phyloP scores from a whole-genome alignment of 2,329 filamentous ascomycete species.

The Cytospora piceicola region DNA sequence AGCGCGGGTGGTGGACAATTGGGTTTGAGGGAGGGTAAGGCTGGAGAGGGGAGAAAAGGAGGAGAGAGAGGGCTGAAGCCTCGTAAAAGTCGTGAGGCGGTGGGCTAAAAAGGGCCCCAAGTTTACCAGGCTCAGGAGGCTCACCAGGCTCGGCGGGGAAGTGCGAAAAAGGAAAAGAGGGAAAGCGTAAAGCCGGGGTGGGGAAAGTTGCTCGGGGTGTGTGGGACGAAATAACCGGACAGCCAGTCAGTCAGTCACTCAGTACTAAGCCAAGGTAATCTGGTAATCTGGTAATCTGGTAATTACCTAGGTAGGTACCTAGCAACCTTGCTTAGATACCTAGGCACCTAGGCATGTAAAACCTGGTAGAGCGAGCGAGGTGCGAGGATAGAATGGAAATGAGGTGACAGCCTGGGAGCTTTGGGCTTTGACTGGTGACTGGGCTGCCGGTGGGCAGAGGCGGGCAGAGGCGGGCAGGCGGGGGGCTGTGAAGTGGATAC shows the following conservation, averaged over 20 bases:
- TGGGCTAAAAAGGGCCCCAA: constrained; percentile 14
- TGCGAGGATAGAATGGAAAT: background rate
- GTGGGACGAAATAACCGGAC: too few relatives aligned
- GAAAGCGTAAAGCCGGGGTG: constrained; percentile 1
- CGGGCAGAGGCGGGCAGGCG: constrained; percentile 3
- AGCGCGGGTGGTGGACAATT: constrained; percentile 8
- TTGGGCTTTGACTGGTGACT: constrained; percentile 14
- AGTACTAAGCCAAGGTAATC: too few relatives aligned
- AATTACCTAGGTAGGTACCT: too few relatives aligned
- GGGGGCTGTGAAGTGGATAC: constrained; percentile 10
- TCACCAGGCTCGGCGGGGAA: background rate
- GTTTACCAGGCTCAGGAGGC: constrained; percentile 2
- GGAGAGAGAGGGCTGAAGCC: constrained; percentile 22
- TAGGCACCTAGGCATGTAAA: too few relatives aligned
- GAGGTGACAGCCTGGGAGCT: constrained; percentile 8
- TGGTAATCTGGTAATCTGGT: too few relatives aligned
- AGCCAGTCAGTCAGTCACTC: too few relatives aligned
- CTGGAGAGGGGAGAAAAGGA: constrained; percentile 19
- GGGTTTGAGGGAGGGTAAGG: constrained; percentile 15
- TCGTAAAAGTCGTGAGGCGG: constrained; percentile 15
- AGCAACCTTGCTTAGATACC: too few relatives aligned
- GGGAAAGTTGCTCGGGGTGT: background rate
- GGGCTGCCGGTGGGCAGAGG: constrained; percentile 6
- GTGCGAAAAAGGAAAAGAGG: background rate
- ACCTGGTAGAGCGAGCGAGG: too few relatives aligned